These are phyloP conservation scores for Elsinoe ampelina DNA, from an alignment of 2,329 filamentous ascomycete species.

Conservation along the genomic window DNA sequence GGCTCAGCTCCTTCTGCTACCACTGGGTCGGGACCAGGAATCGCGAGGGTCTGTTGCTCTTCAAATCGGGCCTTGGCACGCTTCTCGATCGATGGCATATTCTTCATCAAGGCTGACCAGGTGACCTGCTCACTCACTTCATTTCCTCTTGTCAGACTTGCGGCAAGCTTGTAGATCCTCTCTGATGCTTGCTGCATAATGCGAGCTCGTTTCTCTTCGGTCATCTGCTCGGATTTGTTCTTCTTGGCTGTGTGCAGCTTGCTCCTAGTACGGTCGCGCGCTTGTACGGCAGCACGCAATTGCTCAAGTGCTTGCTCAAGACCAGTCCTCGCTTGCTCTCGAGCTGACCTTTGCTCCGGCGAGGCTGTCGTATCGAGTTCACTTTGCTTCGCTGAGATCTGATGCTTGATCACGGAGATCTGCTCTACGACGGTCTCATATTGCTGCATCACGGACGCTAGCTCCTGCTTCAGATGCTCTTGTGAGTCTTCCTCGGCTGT, in stretches of 20 bases:
- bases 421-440: not conserved
- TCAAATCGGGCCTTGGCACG: not conserved
- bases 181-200: constrained; percentile 9
- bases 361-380: not conserved
- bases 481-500: not conserved
- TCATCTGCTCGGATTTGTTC: constrained; percentile 9
- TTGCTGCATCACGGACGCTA: not conserved
- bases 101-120: not conserved
- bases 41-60: not conserved
- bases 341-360: not conserved
- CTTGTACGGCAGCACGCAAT: not conserved
- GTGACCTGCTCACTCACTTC: not conserved
- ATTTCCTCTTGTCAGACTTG: not conserved
- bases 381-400: not conserved
- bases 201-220: constrained; percentile 1
- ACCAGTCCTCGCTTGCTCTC: not conserved
- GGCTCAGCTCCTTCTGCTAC: too few species aligned
- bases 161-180: not conserved
- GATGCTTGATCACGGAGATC: not conserved
- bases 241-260: constrained; percentile 14
- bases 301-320: not conserved
- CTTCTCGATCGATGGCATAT: not conserved
- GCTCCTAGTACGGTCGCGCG: not conserved
- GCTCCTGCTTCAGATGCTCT: not conserved
- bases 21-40: not conserved